A percentile compares a stretch with the other conserved stretches of the same genome.
Evolutionary conservation across 2,329 filamentous ascomycete genomes (phyloP).

Genomic region (Fusarium tjaetaba): DNA sequence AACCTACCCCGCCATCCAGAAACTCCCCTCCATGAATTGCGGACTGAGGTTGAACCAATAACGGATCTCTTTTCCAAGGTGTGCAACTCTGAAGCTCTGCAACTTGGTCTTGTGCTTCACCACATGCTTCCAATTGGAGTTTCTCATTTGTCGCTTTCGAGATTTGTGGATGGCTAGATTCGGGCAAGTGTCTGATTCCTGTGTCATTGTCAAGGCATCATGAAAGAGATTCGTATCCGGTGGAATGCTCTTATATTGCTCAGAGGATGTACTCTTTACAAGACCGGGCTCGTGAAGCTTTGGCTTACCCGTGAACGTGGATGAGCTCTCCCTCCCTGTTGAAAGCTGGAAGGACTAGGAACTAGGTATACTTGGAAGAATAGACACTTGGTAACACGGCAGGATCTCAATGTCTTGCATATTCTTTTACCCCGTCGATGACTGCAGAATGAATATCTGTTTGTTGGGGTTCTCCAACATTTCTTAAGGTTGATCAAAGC

Average conservation of each 20-base stretch:
- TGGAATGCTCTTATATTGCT: background rate
- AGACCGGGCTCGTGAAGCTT: background rate
- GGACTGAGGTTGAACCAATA: conserved; percentile 42
- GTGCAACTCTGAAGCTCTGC: conserved; percentile 41
- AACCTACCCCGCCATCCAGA: conserved; percentile 27
- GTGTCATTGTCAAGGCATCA: background rate
- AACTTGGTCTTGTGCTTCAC: conserved; percentile 8
- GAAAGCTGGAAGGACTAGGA: background rate
- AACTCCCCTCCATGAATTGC: background rate
- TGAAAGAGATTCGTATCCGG: background rate
- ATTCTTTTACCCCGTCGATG: background rate
- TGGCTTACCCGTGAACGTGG: background rate
- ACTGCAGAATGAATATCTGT: background rate
- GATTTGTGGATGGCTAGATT: background rate
- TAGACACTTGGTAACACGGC: background rate
- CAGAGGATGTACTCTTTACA: background rate
- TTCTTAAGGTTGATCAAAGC: background rate
- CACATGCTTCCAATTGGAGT: conserved; percentile 33
- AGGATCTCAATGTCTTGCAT: background rate
- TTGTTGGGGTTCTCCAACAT: background rate
- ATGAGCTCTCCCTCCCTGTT: background rate
- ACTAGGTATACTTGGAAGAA: too few species aligned
- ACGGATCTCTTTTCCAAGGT: conserved; percentile 33
- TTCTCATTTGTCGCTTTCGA: conserved; percentile 33
- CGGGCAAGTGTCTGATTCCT: background rate